These are phyloP conservation scores for Isabelozyma heimii DNA, from an alignment of 805 yeast species.

Conservation along the genomic window DNA sequence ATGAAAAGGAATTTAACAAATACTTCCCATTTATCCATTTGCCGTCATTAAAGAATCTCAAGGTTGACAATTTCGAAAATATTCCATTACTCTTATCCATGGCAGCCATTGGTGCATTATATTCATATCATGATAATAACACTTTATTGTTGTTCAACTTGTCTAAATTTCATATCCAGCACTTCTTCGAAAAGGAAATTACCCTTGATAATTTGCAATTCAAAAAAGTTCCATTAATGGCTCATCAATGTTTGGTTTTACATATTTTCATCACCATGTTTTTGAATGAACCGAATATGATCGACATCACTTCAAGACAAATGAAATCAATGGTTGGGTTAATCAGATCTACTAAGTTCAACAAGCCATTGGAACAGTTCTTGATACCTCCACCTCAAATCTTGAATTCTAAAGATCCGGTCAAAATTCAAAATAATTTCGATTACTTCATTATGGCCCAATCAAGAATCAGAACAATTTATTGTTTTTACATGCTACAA, in stretches of 20 bases:
- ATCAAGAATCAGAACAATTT: slow-evolving; percentile 54
- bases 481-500: slow-evolving; percentile 48
- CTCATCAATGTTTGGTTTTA: slow-evolving; percentile 54
- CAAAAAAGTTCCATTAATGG: slow-evolving; percentile 55
- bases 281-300: slow-evolving; percentile 50
- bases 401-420: slow-evolving; percentile 18
- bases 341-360: slow-evolving; percentile 50
- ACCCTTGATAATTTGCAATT: slow-evolving; percentile 44
- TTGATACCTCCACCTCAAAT: slow-evolving; percentile 32
- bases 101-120: slow-evolving; percentile 87
- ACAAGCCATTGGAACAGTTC: slow-evolving; percentile 47
- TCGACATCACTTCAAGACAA: slow-evolving; percentile 51
- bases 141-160: slow-evolving; percentile 70
- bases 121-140: slow-evolving; percentile 74
- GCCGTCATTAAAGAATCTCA: slow-evolving; percentile 47
- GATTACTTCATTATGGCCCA: slow-evolving; percentile 56
- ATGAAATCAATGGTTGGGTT: slow-evolving; percentile 53
- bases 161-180: slow-evolving; percentile 64
- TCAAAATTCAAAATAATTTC: slow-evolving; percentile 37
- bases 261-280: slow-evolving; percentile 58
- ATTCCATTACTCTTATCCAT: slow-evolving; percentile 73
- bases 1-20: slow-evolving; percentile 72
- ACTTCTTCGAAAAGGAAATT: slow-evolving; percentile 54
- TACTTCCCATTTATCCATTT: slow-evolving; percentile 85
- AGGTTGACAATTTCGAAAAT: slow-evolving; percentile 42